Evolutionary conservation across 2,329 filamentous ascomycete species (phyloP), one percentile per base, ranked within the genome.

Genomic region (Thelonectria rubi): DNA sequence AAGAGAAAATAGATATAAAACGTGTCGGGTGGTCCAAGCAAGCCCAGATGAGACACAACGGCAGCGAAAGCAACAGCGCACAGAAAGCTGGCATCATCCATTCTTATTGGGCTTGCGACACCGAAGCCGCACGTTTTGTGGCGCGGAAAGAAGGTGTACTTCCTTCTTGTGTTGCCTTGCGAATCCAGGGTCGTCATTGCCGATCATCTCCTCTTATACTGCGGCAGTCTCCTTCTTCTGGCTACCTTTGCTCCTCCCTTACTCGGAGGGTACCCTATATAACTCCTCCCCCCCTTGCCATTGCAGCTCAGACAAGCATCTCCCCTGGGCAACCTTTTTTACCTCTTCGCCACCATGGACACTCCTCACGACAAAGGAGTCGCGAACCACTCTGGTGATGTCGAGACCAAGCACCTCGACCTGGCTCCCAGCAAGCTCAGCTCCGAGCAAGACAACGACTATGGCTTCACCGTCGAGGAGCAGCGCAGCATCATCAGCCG

Each of bases 401-500:
- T 60, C 47, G 72, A 75, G 39, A 56, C 62, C 65, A 69, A 68
- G 37, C 71, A 70, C 40, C 58, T 73, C 26, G 71, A 71, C 30
- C 45, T 60, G 18, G 62, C 65, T 2, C 65, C 66, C 9, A 67
- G 65, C 62, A 67, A 67, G 53, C 56, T 67, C 32, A 69, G 70
- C 53, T 69, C 64, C 15, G 69, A 73, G 24, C 60, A 63, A 32
- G 71, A 72, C 39, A 61, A 61, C 12, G 76, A 80, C 62, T 70
- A 78, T 65, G 82, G 79, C 55, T 88, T 89, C 75, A 82, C 85
- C 1, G 81, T 81, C 0, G 76, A 81, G 17, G 88, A 94, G 76
- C 85, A 91, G 77, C 86, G 80, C 72, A 83, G 78, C 43, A 91
- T 95, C 70, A 86, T 93, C 43, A 82, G 84, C 58, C 86, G 87